Evolutionary conservation across 208 protist species (phyloP).

Genomic region (Trypanosoma theileri): DNA sequence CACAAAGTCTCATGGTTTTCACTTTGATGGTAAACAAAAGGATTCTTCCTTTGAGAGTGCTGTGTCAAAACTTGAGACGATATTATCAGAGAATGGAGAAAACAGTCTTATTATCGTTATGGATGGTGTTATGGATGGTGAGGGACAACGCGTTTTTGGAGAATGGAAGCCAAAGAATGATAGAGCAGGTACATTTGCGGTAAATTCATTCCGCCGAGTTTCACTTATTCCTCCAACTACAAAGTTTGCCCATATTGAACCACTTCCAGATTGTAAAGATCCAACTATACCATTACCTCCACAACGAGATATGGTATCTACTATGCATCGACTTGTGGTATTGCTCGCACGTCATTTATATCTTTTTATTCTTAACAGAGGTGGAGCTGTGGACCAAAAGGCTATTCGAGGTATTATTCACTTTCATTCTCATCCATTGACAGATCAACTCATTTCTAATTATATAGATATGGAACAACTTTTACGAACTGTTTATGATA

Average conservation of each 20-base stretch:
- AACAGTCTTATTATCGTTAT: slow-evolving; percentile 35
- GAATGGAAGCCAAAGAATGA: slow-evolving; percentile 56
- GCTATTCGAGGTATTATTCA: slow-evolving; percentile 64
- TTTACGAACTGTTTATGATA: slow-evolving; percentile 63
- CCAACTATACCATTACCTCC: slow-evolving; percentile 44
- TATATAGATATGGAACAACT: slow-evolving; percentile 48
- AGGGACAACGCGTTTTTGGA: slow-evolving; percentile 73
- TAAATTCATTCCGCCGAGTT: slow-evolving; percentile 46
- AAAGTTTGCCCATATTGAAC: slow-evolving; percentile 64
- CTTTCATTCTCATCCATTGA: slow-evolving; percentile 75
- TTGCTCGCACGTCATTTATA: slow-evolving; percentile 83
- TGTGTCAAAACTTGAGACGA: slow-evolving; percentile 6
- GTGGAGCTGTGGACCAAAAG: slow-evolving; percentile 39
- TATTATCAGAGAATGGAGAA: slow-evolving; percentile 3
- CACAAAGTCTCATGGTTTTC: neutral
- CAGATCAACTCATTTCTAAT: slow-evolving; percentile 52
- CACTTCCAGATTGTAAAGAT: slow-evolving; percentile 74
- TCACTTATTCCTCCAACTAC: slow-evolving; percentile 52
- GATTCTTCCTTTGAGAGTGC: slow-evolving; percentile 25
- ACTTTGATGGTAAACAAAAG: slow-evolving; percentile 1
- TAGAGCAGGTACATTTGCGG: slow-evolving; percentile 51
- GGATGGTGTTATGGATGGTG: slow-evolving; percentile 59
- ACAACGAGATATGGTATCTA: slow-evolving; percentile 46
- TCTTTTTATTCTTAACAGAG: slow-evolving; percentile 68
- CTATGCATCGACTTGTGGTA: slow-evolving; percentile 84